Evolutionary conservation across 2,329 filamentous ascomycete genomes (phyloP), one percentile per base, ranked within the genome.

Genomic region (Neonectria ditissima): DNA sequence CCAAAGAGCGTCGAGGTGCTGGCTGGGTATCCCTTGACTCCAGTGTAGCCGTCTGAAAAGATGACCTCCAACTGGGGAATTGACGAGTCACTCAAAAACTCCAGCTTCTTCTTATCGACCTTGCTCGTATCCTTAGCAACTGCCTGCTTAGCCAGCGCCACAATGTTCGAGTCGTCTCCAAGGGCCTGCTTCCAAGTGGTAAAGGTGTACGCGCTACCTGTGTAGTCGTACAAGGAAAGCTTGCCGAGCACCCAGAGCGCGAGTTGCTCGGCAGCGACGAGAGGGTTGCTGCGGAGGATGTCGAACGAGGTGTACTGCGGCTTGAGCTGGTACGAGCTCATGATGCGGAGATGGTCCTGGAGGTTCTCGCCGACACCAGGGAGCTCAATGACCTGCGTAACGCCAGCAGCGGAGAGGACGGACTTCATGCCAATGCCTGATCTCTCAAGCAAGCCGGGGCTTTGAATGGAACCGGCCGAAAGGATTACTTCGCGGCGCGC

Each of bases 21-120:
- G n/a, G 68, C 71, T 4, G 72, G 69, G 32, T 75, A 74, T 0
- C 74, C 73, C 18, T 73, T 71, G 9, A 72, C 71, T 34, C 74
- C 74, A 8, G 75, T 70, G 56, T 74, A 75, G 10, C 75, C 75
- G 30, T 73, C 72, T 1, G 75, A 74, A 18, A 74, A 69, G 61
- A 76, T 74, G 51, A 76, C 63, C 48, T 76, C 74, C 13, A 74
- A 43, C 34, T 76, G 68, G 5, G 61, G 74, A 5, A 76, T 54
- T 0, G 71, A 58, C 2, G 73, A 53, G 22, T 78, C 73, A 1
- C 63, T 69, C 45, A 85, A 73, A 61, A 81, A 76, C 6, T 77
- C 67, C 1, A 83, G 64, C 68, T 82, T 83, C 61, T 79, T 79
- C 64, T 74, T 62, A 56, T 80, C 77, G 11, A 79, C 73, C 39